Conservation (phyloP, 148 eudicot genomes). For the Nyssa sinensis region DNA sequence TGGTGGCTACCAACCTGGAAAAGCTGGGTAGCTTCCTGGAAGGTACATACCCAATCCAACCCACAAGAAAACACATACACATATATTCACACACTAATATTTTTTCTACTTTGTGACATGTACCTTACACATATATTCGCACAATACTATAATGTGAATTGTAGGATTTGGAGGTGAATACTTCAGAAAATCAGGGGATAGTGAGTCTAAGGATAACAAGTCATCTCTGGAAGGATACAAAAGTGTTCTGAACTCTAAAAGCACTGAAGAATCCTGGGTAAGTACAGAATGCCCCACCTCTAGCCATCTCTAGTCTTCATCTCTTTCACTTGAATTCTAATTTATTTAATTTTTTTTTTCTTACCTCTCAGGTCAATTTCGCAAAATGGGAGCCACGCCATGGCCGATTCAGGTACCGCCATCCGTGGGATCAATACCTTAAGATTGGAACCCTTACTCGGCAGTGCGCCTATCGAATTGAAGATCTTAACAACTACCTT, state of each 20-base stretch:
- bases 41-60: no score
- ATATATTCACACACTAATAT: no score
- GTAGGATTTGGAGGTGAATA: conserved; percentile 44
- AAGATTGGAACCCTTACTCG: conserved; percentile 31
- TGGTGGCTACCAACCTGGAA: conserved; percentile 25
- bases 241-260: conserved; percentile 44
- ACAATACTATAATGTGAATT: no score
- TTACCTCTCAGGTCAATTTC: conserved; percentile 28
- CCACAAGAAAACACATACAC: no score
- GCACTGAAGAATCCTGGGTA: conserved; percentile 52
- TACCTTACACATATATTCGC: no score
- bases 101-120: no score
- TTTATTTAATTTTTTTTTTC: no score
- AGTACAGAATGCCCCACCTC: background rate
- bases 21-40: conserved; percentile 32
- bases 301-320: no score
- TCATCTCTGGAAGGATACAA: conserved; percentile 27
- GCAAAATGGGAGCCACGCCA: no score
- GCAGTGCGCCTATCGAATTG: no score
- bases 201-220: conserved; percentile 16
- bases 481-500: no score
- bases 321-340: no score
- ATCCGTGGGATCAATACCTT: conserved; percentile 35
- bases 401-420: conserved; percentile 23
- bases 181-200: conserved; percentile 11